Evolutionary conservation across 345 rosid species (phyloP), one percentile per base, ranked within the genome.

Genomic region (Camelina neglecta): DNA sequence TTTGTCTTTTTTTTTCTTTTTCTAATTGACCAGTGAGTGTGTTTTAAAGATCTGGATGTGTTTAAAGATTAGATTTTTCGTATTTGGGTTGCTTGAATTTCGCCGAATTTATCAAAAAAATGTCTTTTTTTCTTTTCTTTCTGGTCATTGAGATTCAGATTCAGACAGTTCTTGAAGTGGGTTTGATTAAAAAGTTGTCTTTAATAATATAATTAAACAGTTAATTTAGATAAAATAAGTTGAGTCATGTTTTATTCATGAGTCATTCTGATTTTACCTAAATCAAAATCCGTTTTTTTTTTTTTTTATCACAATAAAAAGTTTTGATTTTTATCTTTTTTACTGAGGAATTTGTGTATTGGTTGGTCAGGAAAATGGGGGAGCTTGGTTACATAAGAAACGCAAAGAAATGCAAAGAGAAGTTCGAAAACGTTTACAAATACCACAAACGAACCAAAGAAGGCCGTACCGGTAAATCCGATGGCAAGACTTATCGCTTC

Each of bases 381-480:
- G 95, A 85, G 77, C 90, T 86, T 71, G 98, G 98, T 26, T 89
- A 78, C 74, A 82, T 80, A 69, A 87, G 98, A 77, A 87, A 85
- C 71, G 83, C 89, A 6, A 93, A 93, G 87, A 93, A 93, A 79
- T 91, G 98, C 83, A 91, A 86, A 75, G 98, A 93, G 88, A 93
- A 93, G 55, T 93, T 93, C 77, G 98, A 93, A 85, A 93, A 93
- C 68, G 90, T 93, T 21, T 91, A 82, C 83, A 93, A 93, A 78
- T 93, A 93, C 79, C 97, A 93, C 83, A 93, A 85, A 81, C 75
- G 98, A 51, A 89, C 98, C 76, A 93, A 91, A 84, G 97, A 93
- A 58, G 86, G 96, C 10, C 87, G 92, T 4, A 81, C 78, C 21
- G 89, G 92, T 1, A 91, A 90, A 81, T 79, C 84, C 21, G 85